These are phyloP conservation scores for Annona squamosa DNA, from an alignment of 164 flowering plant genomes.

Conservation along the genomic window DNA sequence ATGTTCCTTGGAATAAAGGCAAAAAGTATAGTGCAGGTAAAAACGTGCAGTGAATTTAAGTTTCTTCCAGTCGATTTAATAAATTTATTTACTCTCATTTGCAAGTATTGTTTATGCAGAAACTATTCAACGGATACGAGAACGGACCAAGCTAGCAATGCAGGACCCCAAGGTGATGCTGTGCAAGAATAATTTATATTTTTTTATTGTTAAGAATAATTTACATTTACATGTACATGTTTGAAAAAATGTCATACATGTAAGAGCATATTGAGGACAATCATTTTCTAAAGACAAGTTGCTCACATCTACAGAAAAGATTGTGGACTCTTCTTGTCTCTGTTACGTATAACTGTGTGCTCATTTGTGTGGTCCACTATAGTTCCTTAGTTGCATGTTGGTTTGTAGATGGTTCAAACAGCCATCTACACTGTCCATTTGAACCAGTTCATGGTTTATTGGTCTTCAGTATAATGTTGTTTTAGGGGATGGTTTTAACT, in stretches of 20 bases:
- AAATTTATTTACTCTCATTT: not conserved
- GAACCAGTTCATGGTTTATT: not conserved
- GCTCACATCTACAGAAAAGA: not conserved
- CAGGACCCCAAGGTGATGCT: constrained; percentile 38
- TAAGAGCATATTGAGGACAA: not conserved
- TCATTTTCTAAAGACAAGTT: not conserved
- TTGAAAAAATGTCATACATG: not conserved
- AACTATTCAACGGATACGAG: constrained; percentile 57
- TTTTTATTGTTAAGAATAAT: constrained; percentile 8
- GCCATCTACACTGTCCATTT: not conserved
- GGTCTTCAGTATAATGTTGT: not conserved
- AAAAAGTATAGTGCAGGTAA: constrained; percentile 87
- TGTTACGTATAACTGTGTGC: too few relatives aligned
- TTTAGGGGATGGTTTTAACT: too few relatives aligned
- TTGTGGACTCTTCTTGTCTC: too few relatives aligned
- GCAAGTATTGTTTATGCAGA: constrained; percentile 40
- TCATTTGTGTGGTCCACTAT: too few relatives aligned
- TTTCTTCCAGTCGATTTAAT: not conserved
- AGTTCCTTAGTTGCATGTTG: not conserved
- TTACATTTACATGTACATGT: not conserved
- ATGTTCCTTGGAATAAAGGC: constrained; percentile 95
- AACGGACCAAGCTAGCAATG: constrained; percentile 30
- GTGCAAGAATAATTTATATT: constrained; percentile 28
- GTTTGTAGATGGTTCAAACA: not conserved
- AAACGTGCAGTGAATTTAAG: not conserved